A percentile compares a stretch with the other conserved stretches of the same genome.
Conservation (phyloP, 2,329 filamentous ascomycete genomes). For the Calonectria honghensis region DNA sequence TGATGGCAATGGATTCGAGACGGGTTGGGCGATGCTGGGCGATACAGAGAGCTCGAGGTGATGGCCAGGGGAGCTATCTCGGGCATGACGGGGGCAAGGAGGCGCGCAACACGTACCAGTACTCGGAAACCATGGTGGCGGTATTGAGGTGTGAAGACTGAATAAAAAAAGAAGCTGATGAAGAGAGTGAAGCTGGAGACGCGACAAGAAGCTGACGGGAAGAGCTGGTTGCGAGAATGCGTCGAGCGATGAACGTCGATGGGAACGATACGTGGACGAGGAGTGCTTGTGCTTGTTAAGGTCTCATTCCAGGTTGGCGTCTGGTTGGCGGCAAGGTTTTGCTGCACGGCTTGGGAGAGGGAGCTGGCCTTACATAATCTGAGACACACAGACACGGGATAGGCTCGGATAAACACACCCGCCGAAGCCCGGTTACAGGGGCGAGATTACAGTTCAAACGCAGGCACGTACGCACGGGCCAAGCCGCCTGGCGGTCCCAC, state of each 20-base stretch:
- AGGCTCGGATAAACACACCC: conserved; percentile 49
- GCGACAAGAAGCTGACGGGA: conserved; percentile 44
- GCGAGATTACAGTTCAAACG: conserved; percentile 12
- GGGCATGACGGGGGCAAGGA: conserved; percentile 56
- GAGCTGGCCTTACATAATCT: conserved; percentile 58
- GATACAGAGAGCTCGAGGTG: conserved; percentile 57
- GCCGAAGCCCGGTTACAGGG: conserved; percentile 26
- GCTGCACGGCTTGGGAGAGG: conserved; percentile 58
- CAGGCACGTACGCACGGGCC: conserved; percentile 41
- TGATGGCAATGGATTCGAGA: conserved; percentile 34
- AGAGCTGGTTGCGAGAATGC: conserved; percentile 40
- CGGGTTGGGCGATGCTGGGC: conserved; percentile 32
- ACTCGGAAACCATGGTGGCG: conserved; percentile 84
- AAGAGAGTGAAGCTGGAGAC: conserved; percentile 45
- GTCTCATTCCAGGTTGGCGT: conserved; percentile 63
- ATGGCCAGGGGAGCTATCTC: conserved; percentile 55
- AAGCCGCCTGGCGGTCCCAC: conserved; percentile 42
- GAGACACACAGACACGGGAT: conserved; percentile 39
- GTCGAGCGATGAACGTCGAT: conserved; percentile 53
- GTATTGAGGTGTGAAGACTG: conserved; percentile 55
- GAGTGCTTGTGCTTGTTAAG: conserved; percentile 58
- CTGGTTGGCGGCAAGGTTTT: conserved; percentile 66
- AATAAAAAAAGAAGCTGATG: conserved; percentile 39
- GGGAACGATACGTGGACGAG: conserved; percentile 54
- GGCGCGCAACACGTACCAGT: conserved; percentile 80